phyloP scores from a whole-genome alignment of 768 basidiomycete species.

The Leccinellum rugosiceps region DNA sequence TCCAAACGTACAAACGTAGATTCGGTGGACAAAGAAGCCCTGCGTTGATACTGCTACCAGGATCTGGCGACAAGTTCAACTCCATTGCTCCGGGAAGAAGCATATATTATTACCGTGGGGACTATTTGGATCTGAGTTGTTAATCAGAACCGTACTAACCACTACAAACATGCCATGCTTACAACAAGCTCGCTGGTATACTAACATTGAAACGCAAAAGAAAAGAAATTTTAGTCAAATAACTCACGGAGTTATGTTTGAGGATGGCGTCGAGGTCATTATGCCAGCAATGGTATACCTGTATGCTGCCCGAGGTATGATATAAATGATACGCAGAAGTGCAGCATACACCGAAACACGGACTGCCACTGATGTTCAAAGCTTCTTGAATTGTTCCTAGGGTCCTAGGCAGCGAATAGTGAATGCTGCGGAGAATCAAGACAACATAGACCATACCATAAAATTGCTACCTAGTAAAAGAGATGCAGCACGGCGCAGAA shows the following conservation, averaged over 20 bases:
- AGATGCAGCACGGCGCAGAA: neutral
- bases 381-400: neutral
- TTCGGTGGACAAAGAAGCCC: neutral
- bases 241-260: neutral
- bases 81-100: neutral
- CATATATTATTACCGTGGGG: neutral
- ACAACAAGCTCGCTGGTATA: neutral
- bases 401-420: neutral
- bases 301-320: neutral
- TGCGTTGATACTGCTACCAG: neutral
- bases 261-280: neutral
- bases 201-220: neutral
- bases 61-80: neutral
- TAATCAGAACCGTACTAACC: neutral
- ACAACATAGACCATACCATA: neutral
- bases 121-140: neutral
- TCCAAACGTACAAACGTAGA: neutral
- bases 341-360: neutral
- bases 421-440: neutral
- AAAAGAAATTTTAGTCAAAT: neutral
- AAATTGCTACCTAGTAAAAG: neutral
- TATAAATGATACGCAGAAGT: neutral
- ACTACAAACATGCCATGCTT: neutral
- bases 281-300: neutral
- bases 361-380: neutral